Conservation (phyloP, 257 asterid species). For the Haberlea rhodopensis region DNA sequence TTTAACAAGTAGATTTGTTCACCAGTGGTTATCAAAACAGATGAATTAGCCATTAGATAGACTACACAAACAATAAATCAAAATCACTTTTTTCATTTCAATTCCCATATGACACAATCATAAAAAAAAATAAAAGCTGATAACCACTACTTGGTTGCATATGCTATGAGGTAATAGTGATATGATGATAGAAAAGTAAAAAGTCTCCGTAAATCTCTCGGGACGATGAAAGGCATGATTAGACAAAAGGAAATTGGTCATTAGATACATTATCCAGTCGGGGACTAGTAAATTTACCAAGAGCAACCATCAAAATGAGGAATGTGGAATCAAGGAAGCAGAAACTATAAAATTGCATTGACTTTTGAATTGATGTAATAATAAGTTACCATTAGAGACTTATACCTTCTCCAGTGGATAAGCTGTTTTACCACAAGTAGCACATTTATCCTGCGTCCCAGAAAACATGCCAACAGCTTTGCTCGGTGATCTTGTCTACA, state of each 20-base stretch:
- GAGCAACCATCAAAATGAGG: neutral
- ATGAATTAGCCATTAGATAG: neutral
- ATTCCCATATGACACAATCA: neutral
- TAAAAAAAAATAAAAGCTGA: neutral
- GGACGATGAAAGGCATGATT: too few species aligned
- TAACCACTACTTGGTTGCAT: too few species aligned
- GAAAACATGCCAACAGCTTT: constrained; percentile 95
- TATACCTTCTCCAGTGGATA: constrained; percentile 94
- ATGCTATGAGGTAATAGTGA: neutral
- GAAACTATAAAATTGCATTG: neutral
- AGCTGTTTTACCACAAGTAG: constrained; percentile 90
- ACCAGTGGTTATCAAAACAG: neutral
- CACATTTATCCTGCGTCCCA: constrained; percentile 94
- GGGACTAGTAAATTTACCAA: too few species aligned
- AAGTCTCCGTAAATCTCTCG: too few species aligned
- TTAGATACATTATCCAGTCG: too few species aligned
- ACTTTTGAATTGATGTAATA: neutral
- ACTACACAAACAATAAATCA: too few species aligned
- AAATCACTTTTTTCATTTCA: neutral
- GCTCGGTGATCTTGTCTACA: constrained; percentile 87
- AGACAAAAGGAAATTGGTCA: too few species aligned
- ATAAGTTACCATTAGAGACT: neutral
- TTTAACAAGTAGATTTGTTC: neutral
- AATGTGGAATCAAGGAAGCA: neutral
- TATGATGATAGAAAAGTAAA: too few species aligned